Evolutionary conservation across 345 rosid genomes (phyloP), one percentile per base, ranked within the genome.

Genomic region (Schrenkiella parvula): DNA sequence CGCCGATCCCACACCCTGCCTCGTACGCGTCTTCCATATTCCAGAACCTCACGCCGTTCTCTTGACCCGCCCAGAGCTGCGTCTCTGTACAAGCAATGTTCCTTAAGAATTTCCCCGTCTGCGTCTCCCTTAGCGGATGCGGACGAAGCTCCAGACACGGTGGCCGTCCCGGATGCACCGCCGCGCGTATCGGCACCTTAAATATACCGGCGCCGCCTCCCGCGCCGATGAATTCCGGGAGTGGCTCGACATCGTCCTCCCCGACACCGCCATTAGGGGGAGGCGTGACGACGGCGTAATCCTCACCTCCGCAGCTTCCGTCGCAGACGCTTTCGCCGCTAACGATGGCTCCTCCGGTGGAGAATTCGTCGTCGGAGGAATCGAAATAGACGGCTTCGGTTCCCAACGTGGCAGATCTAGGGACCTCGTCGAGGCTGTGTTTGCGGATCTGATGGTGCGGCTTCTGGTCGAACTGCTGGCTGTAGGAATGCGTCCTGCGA

Each of bases 51-150:
- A 95, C 80, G 58, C 97, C 99, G 60, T 78, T 72, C 80, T 95
- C 99, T 69, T 87, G 91, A 18, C 99, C 97, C 0, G 95, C 96
- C 97, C 99, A 95, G 19, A 95, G 79, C 78, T 95, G 95, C 1
- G 84, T 82, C 53, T 85, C 85, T 9, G 96, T 89, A 52, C 96
- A 95, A 11, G 91, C 92, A 51, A 91, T 86, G 79, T 83, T 91
- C 68, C 96, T 84, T 74, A 95, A 59, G 79, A 89, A 95, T 56
- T 68, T 89, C 22, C 96, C 93, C 19, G 80, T 86, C 78, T 95
- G 99, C 1, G 99, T 91, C 81, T 95, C 99, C 79, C 92, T 85
- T 8, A 91, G 78, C 0, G 99, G 99, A 54, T 95, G 97, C 0
- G 97, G 99, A 67, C 99, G 71, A 12, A 95, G 82, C 79, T 95